These are phyloP conservation scores for Turnera subulata DNA, from an alignment of 345 rosid species.

Conservation along the genomic window DNA sequence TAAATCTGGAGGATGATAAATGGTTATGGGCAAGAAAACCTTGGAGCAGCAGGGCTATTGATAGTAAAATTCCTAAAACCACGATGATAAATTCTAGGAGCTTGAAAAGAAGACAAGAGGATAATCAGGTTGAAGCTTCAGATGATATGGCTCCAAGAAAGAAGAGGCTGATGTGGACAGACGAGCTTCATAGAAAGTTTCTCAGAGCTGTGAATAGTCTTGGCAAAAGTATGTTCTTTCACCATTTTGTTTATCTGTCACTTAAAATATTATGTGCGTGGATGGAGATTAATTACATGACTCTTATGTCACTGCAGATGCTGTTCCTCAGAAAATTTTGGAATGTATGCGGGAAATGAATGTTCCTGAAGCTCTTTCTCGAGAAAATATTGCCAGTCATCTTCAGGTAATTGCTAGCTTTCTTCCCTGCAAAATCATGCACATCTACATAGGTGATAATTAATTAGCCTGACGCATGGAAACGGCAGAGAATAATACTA, in stretches of 20 bases:
- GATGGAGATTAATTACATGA: no score
- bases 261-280: no score
- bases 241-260: not conserved
- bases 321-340: conserved; percentile 40
- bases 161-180: conserved; percentile 32
- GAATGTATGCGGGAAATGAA: conserved; percentile 35
- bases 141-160: conserved; percentile 13
- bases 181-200: conserved; percentile 28
- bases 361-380: conserved; percentile 14
- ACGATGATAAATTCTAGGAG: not conserved
- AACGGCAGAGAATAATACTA: not conserved
- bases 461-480: not conserved
- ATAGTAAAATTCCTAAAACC: not conserved
- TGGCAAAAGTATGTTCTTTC: conserved; percentile 25
- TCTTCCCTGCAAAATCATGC: no score
- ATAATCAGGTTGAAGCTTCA: not conserved
- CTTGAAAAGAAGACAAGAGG: conserved; percentile 12
- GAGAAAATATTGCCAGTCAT: conserved; percentile 40
- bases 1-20: not conserved
- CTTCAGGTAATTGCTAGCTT: conserved; percentile 28
- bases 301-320: conserved; percentile 23
- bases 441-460: no score
- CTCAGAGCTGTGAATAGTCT: conserved; percentile 24
- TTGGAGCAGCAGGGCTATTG: not conserved
- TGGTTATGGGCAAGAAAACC: not conserved